Conservation (phyloP, 768 basidiomycete genomes). For the Tephrocybe rancida region DNA sequence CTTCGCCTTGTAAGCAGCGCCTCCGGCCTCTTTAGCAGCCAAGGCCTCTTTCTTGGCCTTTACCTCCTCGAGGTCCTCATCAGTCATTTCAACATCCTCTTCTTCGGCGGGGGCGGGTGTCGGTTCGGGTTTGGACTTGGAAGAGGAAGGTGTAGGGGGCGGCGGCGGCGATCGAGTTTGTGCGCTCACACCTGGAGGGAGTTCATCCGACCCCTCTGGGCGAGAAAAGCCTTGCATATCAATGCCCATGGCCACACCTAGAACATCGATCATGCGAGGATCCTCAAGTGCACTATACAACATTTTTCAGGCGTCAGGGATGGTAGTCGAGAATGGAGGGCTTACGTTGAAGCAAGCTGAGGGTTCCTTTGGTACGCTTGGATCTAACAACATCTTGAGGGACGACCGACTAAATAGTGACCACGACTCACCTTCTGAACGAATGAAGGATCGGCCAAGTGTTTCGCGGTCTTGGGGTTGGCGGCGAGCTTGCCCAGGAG, state of each 20-base stretch:
- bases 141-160: constrained; percentile 47
- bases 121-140: constrained; percentile 40
- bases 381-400: constrained; percentile 40
- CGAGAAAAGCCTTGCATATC: constrained; percentile 87
- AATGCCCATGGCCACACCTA: constrained; percentile 92
- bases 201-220: constrained; percentile 81
- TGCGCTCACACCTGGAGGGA: constrained; percentile 58
- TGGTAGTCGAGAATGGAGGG: constrained; percentile 5
- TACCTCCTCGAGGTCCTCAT: constrained; percentile 70
- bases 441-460: constrained; percentile 84
- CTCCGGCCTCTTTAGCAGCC: constrained; percentile 77
- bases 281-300: constrained; percentile 62
- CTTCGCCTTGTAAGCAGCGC: constrained; percentile 83
- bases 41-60: constrained; percentile 78
- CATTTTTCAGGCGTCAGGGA: neutral
- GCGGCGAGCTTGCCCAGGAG: constrained; percentile 80
- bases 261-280: constrained; percentile 91
- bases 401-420: neutral
- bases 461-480: constrained; percentile 84
- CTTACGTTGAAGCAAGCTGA: constrained; percentile 57
- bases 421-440: constrained; percentile 56
- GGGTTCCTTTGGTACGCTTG: constrained; percentile 72
- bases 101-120: constrained; percentile 39
- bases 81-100: constrained; percentile 71
- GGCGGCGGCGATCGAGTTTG: constrained; percentile 35